Evolutionary conservation across 306 rosid genomes (phyloP).

Genomic region (Medicago truncatula): DNA sequence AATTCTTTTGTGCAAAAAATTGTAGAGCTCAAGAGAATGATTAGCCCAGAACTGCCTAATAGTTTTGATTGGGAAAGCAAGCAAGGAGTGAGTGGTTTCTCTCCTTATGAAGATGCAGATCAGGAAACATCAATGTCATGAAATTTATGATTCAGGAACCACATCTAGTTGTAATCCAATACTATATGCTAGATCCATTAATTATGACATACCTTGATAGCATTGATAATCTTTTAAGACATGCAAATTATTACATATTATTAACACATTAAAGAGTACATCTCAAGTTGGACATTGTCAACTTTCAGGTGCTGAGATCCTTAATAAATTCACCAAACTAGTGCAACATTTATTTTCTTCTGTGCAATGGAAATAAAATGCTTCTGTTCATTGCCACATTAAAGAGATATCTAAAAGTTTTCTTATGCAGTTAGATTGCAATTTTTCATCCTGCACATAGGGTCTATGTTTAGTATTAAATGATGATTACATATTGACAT

Average conservation of each 20-base stretch:
- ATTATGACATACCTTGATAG: slow-evolving; percentile 44
- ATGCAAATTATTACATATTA: slow-evolving; percentile 43
- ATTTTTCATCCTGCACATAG: not conserved
- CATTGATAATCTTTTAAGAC: slow-evolving; percentile 37
- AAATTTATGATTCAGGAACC: slow-evolving; percentile 45
- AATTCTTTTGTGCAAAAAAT: slow-evolving; percentile 29
- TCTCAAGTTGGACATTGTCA: slow-evolving; percentile 11
- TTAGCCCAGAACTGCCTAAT: slow-evolving; percentile 43
- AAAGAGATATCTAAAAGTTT: not conserved
- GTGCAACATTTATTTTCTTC: slow-evolving; percentile 19
- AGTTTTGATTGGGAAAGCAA: slow-evolving; percentile 53
- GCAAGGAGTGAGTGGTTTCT: slow-evolving; percentile 46
- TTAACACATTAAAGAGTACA: slow-evolving; percentile 48
- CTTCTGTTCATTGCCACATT: not conserved
- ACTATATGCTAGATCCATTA: slow-evolving; percentile 54
- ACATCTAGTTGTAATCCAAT: slow-evolving; percentile 44
- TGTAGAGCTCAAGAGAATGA: slow-evolving; percentile 74
- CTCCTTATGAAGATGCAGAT: slow-evolving; percentile 62
- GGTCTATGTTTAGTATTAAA: not conserved
- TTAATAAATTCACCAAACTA: slow-evolving; percentile 3
- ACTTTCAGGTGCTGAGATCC: slow-evolving; percentile 12
- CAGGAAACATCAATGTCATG: slow-evolving; percentile 54
- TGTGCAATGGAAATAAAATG: not conserved
- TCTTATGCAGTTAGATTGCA: not conserved
- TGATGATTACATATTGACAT: not conserved